Conservation (phyloP, 192 early-diverging fungal species). For the Rhizophagus clarus region DNA sequence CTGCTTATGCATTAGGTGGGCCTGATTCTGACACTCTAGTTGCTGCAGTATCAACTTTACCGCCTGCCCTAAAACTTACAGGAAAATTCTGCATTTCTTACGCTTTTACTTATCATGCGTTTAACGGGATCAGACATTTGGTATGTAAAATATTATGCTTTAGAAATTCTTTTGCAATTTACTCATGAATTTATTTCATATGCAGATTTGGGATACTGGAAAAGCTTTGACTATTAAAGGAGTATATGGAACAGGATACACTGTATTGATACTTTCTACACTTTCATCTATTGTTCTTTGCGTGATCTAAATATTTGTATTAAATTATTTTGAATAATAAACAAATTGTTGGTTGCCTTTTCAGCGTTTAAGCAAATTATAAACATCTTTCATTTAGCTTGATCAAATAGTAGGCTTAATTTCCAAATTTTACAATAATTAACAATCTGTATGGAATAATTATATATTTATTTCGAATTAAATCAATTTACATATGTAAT, state of each 20-base stretch:
- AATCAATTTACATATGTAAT: no score
- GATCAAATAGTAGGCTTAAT: no score
- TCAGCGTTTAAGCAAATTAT: no score
- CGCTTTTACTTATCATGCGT: conserved; percentile 80
- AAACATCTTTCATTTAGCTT: no score
- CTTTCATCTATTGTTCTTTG: conserved; percentile 38
- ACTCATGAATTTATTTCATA: not conserved
- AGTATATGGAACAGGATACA: conserved; percentile 83
- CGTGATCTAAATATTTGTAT: no score
- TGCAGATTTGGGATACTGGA: conserved; percentile 81
- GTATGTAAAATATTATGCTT: conserved; percentile 38
- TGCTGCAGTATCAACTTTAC: conserved; percentile 65
- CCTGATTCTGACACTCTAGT: conserved; percentile 67
- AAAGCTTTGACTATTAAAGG: conserved; percentile 69
- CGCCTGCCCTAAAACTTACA: conserved; percentile 65
- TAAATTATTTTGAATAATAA: no score
- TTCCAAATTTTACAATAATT: no score
- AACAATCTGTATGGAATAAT: no score
- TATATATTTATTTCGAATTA: no score
- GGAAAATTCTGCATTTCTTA: conserved; percentile 72
- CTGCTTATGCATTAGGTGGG: conserved; percentile 69
- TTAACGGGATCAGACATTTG: conserved; percentile 91
- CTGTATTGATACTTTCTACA: conserved; percentile 65
- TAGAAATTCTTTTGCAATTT: conserved; percentile 19
- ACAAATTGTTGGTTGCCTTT: no score